phyloP scores from a whole-genome alignment of 768 basidiomycete genomes.

The Collybia mongolica region DNA sequence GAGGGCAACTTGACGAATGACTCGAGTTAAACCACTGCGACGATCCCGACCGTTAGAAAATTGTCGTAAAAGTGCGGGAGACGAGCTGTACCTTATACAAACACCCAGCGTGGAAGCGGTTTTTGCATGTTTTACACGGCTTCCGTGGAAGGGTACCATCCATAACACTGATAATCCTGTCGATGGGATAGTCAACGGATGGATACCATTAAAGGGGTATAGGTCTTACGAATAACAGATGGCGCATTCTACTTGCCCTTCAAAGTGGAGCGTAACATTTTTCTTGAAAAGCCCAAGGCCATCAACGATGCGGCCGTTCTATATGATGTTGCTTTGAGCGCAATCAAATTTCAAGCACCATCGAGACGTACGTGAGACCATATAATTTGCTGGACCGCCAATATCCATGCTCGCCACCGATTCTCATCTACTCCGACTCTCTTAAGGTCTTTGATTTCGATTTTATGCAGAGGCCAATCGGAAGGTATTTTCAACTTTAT shows the following conservation, averaged over 20 bases:
- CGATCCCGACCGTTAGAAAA: conserved; percentile 7
- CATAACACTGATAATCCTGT: conserved; percentile 85
- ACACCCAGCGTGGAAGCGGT: conserved; percentile 90
- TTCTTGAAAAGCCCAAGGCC: conserved; percentile 89
- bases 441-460: conserved; percentile 85
- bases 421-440: conserved; percentile 87
- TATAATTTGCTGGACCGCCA: conserved; percentile 88
- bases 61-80: background rate
- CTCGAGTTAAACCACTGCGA: conserved; percentile 84
- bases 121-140: conserved; percentile 92
- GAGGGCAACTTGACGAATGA: conserved; percentile 87
- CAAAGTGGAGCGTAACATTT: conserved; percentile 91
- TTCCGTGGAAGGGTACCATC: conserved; percentile 88
- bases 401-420: conserved; percentile 91
- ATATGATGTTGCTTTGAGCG: conserved; percentile 1
- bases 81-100: conserved; percentile 70
- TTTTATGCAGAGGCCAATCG: conserved; percentile 88
- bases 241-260: conserved; percentile 94
- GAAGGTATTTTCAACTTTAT: conserved; percentile 80
- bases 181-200: conserved; percentile 1
- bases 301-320: conserved; percentile 92
- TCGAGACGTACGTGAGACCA: conserved; percentile 70
- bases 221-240: conserved; percentile 87
- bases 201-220: background rate
- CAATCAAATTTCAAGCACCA: background rate